Conservation (phyloP, 495 filamentous ascomycete species). For the Sordaria brevicollis region DNA sequence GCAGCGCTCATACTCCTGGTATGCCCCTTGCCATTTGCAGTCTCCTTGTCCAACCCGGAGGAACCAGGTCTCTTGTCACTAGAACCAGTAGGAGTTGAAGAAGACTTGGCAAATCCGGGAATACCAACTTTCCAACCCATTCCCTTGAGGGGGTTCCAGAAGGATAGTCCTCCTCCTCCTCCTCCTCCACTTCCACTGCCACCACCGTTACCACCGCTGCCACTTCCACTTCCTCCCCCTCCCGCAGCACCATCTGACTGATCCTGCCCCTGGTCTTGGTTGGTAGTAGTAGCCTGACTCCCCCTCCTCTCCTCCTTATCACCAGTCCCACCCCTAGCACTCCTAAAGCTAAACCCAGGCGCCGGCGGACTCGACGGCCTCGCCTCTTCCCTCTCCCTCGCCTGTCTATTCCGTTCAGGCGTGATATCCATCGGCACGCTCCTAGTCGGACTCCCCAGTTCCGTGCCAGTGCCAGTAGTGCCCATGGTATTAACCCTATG, state of each 20-base stretch:
- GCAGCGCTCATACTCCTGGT: constrained; percentile 8
- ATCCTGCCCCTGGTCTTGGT: no score
- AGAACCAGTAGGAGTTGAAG: constrained; percentile 21
- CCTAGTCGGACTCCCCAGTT: neutral
- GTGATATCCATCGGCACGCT: neutral
- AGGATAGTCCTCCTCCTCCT: constrained; percentile 10
- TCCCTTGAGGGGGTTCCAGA: constrained; percentile 16
- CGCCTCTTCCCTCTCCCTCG: neutral
- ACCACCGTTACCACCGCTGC: neutral
- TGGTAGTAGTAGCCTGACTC: constrained; percentile 22
- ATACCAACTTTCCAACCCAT: neutral
- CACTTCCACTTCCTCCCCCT: no score
- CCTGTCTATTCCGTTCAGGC: neutral
- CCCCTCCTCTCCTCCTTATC: constrained; percentile 19
- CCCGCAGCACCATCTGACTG: constrained; percentile 1
- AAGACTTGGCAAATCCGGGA: neutral
- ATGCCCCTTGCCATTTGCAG: constrained; percentile 11
- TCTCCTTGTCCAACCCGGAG: constrained; percentile 14
- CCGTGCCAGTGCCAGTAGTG: neutral
- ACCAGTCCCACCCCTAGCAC: neutral
- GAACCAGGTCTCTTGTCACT: constrained; percentile 19
- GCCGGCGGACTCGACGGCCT: neutral
- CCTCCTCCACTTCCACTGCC: constrained; percentile 5
- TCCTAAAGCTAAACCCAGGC: neutral
- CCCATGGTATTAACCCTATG: neutral